These are phyloP conservation scores for Zoysia japonica DNA, from an alignment of 176 grass and related monocot genomes.

Conservation along the genomic window DNA sequence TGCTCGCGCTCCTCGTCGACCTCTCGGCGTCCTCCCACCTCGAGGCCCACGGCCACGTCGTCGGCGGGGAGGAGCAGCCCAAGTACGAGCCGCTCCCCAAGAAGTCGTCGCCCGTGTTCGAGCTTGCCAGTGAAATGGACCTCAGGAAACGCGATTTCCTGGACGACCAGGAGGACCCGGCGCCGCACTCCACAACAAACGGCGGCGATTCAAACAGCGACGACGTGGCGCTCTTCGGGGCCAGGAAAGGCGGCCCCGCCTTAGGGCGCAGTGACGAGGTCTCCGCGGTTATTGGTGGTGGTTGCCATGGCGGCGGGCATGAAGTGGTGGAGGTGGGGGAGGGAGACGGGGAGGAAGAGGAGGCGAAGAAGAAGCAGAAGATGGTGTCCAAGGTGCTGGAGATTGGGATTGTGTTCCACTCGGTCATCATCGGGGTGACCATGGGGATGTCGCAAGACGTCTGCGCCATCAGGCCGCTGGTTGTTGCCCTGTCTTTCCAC, in stretches of 20 bases:
- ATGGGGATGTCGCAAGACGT: slow-evolving; percentile 92
- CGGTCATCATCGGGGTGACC: slow-evolving; percentile 85
- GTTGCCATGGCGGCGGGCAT: slow-evolving; percentile 52
- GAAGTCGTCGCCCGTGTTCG: slow-evolving; percentile 24
- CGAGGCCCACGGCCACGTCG: slow-evolving; percentile 40
- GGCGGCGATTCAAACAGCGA: slow-evolving; percentile 37
- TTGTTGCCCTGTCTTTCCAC: slow-evolving; percentile 86
- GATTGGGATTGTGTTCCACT: slow-evolving; percentile 94
- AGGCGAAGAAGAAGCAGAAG: slow-evolving; percentile 84
- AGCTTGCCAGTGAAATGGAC: slow-evolving; percentile 58
- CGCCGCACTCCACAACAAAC: not conserved
- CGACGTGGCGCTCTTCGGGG: slow-evolving; percentile 51
- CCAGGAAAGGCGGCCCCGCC: slow-evolving; percentile 30
- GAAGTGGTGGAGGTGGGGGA: slow-evolving; percentile 46
- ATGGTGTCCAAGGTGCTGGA: slow-evolving; percentile 95
- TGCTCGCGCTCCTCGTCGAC: slow-evolving; percentile 92
- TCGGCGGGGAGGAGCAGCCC: not conserved
- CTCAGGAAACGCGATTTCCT: slow-evolving; percentile 43
- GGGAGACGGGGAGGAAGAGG: slow-evolving; percentile 54
- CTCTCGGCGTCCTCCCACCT: slow-evolving; percentile 76
- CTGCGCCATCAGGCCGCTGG: slow-evolving; percentile 78
- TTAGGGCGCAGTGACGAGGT: slow-evolving; percentile 39
- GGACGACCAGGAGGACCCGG: slow-evolving; percentile 7
- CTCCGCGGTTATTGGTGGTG: not conserved
- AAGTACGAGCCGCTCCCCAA: slow-evolving; percentile 60